Percentiles rank a stretch among this genome's conserved stretches.
Evolutionary conservation across 331 rosid species (phyloP).

Genomic region (Pyracantha coccinea): DNA sequence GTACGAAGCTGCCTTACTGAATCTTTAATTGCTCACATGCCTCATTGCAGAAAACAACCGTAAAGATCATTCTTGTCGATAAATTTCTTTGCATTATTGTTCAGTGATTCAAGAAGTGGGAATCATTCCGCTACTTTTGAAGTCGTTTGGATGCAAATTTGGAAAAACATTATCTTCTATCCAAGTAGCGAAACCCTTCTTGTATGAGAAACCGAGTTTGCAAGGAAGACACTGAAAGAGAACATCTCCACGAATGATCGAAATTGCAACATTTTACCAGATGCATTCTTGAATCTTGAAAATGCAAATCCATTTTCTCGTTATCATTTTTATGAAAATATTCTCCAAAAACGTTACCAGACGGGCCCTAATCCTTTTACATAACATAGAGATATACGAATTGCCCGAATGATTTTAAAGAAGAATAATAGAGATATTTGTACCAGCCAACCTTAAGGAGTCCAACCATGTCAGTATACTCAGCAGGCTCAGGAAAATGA

Average conservation of each 20-base stretch:
- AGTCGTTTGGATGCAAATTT: too few relatives aligned
- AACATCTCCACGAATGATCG: background rate
- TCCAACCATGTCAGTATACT: constrained; percentile 78
- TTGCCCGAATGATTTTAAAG: background rate
- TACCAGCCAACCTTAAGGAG: constrained; percentile 46
- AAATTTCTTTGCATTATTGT: background rate
- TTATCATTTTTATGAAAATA: too few relatives aligned
- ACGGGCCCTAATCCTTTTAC: too few relatives aligned
- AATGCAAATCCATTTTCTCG: too few relatives aligned
- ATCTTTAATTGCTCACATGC: background rate
- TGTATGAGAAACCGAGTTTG: background rate
- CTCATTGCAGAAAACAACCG: background rate
- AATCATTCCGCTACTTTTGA: background rate
- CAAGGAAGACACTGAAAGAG: background rate
- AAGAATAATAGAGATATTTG: background rate
- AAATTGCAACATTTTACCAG: too few relatives aligned
- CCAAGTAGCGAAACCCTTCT: background rate
- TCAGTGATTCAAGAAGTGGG: background rate
- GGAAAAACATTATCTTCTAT: background rate
- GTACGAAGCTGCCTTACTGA: background rate
- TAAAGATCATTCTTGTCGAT: background rate
- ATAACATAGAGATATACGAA: background rate
- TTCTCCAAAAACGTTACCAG: too few relatives aligned
- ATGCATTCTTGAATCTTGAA: too few relatives aligned
- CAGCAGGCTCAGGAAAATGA: constrained; percentile 67